Evolutionary conservation across 257 asterid species (phyloP).

Genomic region (Fraxinus pennsylvanica): DNA sequence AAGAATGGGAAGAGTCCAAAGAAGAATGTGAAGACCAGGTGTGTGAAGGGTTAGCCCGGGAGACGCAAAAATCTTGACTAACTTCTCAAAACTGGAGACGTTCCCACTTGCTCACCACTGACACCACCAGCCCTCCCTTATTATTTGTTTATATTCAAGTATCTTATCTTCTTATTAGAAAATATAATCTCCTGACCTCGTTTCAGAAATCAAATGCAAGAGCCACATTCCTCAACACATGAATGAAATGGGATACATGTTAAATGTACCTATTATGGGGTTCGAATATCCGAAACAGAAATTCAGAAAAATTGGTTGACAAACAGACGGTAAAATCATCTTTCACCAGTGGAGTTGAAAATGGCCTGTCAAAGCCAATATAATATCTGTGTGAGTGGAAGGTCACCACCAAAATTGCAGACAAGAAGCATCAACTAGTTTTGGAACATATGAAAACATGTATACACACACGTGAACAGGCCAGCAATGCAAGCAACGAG

Average conservation of each 20-base stretch:
- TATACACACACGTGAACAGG: conserved; percentile 12
- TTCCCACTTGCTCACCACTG: conserved; percentile 36
- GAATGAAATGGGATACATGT: background rate
- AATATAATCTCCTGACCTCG: conserved; percentile 27
- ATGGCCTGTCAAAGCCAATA: conserved; percentile 57
- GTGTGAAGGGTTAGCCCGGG: conserved; percentile 29
- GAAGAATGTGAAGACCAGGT: conserved; percentile 22
- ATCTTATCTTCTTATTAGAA: conserved; percentile 15
- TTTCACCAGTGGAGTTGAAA: conserved; percentile 40
- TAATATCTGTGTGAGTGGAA: conserved; percentile 43
- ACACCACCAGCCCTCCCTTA: conserved; percentile 33
- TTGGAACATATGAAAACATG: conserved; percentile 38
- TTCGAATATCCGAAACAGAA: background rate
- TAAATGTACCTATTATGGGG: background rate
- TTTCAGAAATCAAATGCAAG: conserved; percentile 35
- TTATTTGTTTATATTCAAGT: conserved; percentile 28
- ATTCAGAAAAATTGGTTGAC: background rate
- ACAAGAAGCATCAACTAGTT: conserved; percentile 53
- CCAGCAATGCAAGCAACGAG: conserved; percentile 47
- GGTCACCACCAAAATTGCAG: conserved; percentile 44
- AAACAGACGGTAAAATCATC: conserved; percentile 14
- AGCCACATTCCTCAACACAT: conserved; percentile 41
- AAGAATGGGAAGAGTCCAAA: conserved; percentile 8
- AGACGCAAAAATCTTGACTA: conserved; percentile 29
- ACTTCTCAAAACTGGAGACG: conserved; percentile 35